Evolutionary conservation across 192 early-diverging fungal species (phyloP).

Genomic region (Tieghemiomyces parasiticus): DNA sequence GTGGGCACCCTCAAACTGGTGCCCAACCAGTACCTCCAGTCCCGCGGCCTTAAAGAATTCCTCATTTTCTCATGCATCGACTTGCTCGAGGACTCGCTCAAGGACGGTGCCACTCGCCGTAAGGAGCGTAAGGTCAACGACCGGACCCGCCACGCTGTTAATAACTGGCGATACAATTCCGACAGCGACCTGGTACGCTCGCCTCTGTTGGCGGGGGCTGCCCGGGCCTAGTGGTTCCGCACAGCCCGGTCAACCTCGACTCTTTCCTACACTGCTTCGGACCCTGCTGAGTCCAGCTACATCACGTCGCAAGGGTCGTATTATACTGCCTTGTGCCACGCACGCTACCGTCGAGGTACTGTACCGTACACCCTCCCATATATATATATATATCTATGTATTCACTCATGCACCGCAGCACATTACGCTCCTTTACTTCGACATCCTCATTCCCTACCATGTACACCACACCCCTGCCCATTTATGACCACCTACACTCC

Average conservation of each 20-base stretch:
- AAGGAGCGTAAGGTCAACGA: neutral
- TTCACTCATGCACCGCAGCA: no score
- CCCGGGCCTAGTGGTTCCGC: neutral
- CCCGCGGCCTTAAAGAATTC: slow-evolving; percentile 1
- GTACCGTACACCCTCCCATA: no score
- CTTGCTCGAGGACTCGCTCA: slow-evolving; percentile 3
- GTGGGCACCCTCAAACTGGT: neutral
- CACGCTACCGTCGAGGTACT: no score
- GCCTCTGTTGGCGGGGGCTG: neutral
- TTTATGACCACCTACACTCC: no score
- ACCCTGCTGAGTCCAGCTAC: no score
- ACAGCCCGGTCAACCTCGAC: neutral
- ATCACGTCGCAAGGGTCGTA: no score
- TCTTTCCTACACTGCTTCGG: neutral
- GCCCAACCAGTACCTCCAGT: neutral
- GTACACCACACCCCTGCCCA: no score
- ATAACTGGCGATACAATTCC: neutral
- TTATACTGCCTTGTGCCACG: no score
- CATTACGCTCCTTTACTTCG: no score
- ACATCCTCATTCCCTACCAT: no score
- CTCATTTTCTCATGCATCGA: slow-evolving; percentile 4
- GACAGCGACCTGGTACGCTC: neutral
- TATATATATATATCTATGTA: no score
- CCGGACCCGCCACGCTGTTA: neutral
- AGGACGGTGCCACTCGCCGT: no score